A percentile compares a stretch with the other conserved stretches of the same genome.
Evolutionary conservation across 1,139 yeast genomes (phyloP).

Genomic region (Zygosaccharomyces pseudobailii): DNA sequence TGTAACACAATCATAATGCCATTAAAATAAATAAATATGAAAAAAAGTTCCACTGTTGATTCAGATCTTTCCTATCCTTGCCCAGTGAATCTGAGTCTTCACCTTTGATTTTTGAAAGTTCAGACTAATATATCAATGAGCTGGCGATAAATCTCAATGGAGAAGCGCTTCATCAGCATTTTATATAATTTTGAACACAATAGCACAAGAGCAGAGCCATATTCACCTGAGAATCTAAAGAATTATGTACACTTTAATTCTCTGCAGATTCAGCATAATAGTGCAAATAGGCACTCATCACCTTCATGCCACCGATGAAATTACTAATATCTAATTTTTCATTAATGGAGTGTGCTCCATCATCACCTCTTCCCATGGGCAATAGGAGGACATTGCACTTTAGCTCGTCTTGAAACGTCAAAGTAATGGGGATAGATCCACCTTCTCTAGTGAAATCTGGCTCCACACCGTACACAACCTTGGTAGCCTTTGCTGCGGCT

Average conservation of each 20-base stretch:
- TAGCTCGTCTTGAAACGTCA: slow-evolving; percentile 82
- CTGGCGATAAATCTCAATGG: too few relatives aligned
- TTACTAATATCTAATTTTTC: slow-evolving; percentile 87
- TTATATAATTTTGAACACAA: background rate
- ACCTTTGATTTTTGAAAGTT: too few relatives aligned
- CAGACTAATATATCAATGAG: too few relatives aligned
- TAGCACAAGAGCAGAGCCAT: background rate
- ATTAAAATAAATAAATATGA: too few relatives aligned
- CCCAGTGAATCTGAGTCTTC: too few relatives aligned
- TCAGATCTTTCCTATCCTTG: too few relatives aligned
- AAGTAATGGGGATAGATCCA: slow-evolving; percentile 94
- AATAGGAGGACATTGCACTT: slow-evolving; percentile 80
- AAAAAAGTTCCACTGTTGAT: too few relatives aligned
- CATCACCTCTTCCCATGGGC: slow-evolving; percentile 99
- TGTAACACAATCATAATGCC: too few relatives aligned
- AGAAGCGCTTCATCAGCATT: background rate
- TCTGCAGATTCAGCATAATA: slow-evolving; percentile 52
- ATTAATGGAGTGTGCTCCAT: slow-evolving; percentile 97
- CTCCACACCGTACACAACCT: slow-evolving; percentile 88
- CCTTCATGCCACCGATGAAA: slow-evolving; percentile 90
- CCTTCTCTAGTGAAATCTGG: slow-evolving; percentile 99
- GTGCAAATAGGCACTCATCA: slow-evolving; percentile 90
- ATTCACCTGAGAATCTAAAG: background rate
- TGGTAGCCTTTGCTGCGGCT: slow-evolving; percentile 92
- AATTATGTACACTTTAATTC: slow-evolving; percentile 14